Base-by-base conservation (phyloP, 179 eudicot genomes). In the Nepenthes alata region DNA sequence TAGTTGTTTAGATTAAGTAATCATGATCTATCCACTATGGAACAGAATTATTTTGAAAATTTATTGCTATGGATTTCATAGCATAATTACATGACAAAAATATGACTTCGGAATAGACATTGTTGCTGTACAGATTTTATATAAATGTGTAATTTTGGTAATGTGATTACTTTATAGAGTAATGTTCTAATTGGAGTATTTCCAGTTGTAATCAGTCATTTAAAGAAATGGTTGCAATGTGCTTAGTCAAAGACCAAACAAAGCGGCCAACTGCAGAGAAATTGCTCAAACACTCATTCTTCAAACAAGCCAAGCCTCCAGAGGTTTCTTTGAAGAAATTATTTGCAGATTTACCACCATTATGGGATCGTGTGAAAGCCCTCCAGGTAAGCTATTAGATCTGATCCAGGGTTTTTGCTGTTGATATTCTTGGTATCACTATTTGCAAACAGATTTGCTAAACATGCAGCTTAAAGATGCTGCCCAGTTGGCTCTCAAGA, bases 151-250 rank as follows among this genome's bases (percentile, higher is more conserved):
- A 5, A 35, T 15, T 55, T 35, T 3, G 58, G 58, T 6, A 0
- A 35, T 4, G 3, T 55, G 59, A 2, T 5, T 35, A 37, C 35
- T 44, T 45, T 34, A 37, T 2, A n/a, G 67, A 41, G 35, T 25
- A 60, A 13, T 61, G 4, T 14, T 67, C 77, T 79, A 59, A 70
- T 65, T 64, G 37, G 58, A 66, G 66, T 39, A 25, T 45, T 59
- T 67, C 64, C 65, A 50, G 62, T 61, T 76, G 68, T 74, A 65
- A 71, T 66, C 81, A 94, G 99, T 80, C 95, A 56, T 94, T 90
- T 63, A 94, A 90, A 72, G 97, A 94, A 75, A 79, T 94, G 96
- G 96, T 94, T 78, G 97, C 99, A 61, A 93, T 87, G 95, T 94
- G 99, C 76, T 80, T 94, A 87, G 99, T 94, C 76, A 94, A 93